Evolutionary conservation across 495 filamentous ascomycete species (phyloP).

Genomic region (Xylaria nigripes): DNA sequence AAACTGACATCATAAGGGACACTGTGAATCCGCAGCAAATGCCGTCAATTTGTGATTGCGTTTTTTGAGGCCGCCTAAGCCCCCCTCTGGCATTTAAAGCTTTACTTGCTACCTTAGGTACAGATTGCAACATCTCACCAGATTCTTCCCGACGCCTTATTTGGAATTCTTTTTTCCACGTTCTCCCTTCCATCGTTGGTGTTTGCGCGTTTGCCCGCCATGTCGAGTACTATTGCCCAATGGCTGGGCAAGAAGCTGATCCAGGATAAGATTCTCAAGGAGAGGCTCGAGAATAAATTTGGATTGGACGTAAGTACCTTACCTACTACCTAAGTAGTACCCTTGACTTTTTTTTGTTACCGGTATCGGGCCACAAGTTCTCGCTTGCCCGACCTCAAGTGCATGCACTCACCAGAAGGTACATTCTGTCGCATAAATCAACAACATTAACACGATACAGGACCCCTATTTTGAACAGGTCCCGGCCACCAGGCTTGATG

Average conservation of each 20-base stretch:
- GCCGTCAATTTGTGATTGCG: no score
- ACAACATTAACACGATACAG: slow-evolving; percentile 23
- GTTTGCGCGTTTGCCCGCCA: slow-evolving; percentile 15
- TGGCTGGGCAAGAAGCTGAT: slow-evolving; percentile 46
- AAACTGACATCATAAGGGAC: slow-evolving; percentile 12
- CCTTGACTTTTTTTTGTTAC: no score
- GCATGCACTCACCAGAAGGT: no score
- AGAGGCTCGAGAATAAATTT: slow-evolving; percentile 57
- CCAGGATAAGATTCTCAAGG: slow-evolving; percentile 57
- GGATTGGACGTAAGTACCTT: slow-evolving; percentile 57
- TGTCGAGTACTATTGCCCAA: slow-evolving; percentile 39
- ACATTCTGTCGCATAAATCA: not conserved
- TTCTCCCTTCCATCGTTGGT: not conserved
- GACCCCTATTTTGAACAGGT: slow-evolving; percentile 71
- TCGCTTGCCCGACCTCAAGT: no score
- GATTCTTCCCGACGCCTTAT: not conserved
- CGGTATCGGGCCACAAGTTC: no score
- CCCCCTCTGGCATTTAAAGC: not conserved
- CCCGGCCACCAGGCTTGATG: slow-evolving; percentile 57
- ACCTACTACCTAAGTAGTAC: no score
- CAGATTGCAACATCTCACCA: not conserved
- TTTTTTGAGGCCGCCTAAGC: not conserved
- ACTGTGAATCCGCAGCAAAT: not conserved
- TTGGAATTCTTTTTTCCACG: not conserved
- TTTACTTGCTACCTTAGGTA: not conserved